These are phyloP conservation scores for Gynochthodes officinalis DNA, from an alignment of 257 asterid genomes.

Conservation along the genomic window DNA sequence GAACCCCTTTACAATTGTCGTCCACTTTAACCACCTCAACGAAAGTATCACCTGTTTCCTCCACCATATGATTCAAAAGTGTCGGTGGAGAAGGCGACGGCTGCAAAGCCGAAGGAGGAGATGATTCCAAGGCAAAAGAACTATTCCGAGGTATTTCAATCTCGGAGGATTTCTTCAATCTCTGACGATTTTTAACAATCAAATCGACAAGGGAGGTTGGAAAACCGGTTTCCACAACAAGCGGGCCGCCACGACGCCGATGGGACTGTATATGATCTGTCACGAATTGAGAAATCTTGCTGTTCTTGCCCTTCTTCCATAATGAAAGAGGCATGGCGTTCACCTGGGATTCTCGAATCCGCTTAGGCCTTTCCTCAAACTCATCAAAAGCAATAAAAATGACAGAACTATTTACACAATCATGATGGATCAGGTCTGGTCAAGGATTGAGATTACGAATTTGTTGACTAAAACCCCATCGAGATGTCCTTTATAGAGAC, in stretches of 20 bases:
- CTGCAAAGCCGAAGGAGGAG: neutral
- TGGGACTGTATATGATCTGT: constrained; percentile 58
- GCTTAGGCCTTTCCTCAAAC: neutral
- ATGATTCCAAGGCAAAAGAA: neutral
- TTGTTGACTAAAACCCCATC: neutral
- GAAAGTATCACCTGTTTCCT: constrained; percentile 12
- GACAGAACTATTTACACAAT: neutral
- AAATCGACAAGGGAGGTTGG: constrained; percentile 81
- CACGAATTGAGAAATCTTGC: constrained; percentile 49
- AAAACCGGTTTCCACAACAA: constrained; percentile 75
- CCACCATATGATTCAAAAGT: neutral
- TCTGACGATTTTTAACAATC: constrained; percentile 64
- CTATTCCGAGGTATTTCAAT: neutral
- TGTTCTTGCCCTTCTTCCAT: constrained; percentile 62
- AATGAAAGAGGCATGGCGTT: constrained; percentile 57
- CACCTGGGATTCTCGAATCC: neutral
- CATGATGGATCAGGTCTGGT: no score
- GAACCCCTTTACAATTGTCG: constrained; percentile 29
- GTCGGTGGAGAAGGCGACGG: constrained; percentile 12
- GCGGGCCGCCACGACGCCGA: constrained; percentile 52
- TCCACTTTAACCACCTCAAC: constrained; percentile 10
- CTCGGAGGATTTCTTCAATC: constrained; percentile 34
- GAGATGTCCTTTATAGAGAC: neutral
- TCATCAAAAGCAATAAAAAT: neutral
- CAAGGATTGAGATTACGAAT: neutral